phyloP scores from a whole-genome alignment of 2,329 filamentous ascomycete genomes.

The Scleromitrula shiraiana region DNA sequence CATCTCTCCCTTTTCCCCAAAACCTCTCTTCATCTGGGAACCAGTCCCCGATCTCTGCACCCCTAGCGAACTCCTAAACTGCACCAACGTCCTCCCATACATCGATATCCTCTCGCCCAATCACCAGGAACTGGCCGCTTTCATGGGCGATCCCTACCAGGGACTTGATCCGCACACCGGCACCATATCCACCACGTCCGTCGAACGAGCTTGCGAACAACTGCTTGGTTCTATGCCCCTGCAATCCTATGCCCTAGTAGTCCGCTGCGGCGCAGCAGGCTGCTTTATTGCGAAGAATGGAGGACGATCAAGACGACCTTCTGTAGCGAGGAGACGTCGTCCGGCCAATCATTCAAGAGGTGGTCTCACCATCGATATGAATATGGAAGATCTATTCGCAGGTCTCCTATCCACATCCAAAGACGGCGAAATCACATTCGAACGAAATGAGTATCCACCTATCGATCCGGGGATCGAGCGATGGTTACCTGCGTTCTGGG shows the following conservation, averaged over 20 bases:
- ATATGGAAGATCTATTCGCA: conserved; percentile 55
- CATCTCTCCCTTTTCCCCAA: conserved; percentile 31
- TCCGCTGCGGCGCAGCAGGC: conserved; percentile 64
- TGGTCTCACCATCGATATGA: conserved; percentile 49
- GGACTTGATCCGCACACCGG: conserved; percentile 31
- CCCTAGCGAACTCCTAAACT: conserved; percentile 57
- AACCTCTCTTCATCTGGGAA: conserved; percentile 85
- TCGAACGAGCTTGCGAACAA: conserved; percentile 55
- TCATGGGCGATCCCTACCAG: conserved; percentile 56
- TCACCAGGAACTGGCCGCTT: conserved; percentile 76
- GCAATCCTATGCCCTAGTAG: conserved; percentile 57
- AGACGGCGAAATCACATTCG: conserved; percentile 36
- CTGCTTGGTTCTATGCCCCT: conserved; percentile 57
- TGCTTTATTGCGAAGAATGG: conserved; percentile 50
- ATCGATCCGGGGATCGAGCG: conserved; percentile 44
- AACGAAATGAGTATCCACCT: conserved; percentile 46
- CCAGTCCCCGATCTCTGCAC: conserved; percentile 85
- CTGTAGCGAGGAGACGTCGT: conserved; percentile 16
- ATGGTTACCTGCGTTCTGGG: conserved; percentile 76
- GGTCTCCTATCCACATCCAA: conserved; percentile 49
- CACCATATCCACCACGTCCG: conserved; percentile 41
- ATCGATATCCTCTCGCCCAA: conserved; percentile 70
- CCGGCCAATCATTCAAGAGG: conserved; percentile 35
- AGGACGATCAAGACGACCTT: conserved; percentile 19
- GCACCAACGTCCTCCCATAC: conserved; percentile 53